Evolutionary conservation across 192 early-diverging fungal species (phyloP).

Genomic region (Mycoemilia scoparia): DNA sequence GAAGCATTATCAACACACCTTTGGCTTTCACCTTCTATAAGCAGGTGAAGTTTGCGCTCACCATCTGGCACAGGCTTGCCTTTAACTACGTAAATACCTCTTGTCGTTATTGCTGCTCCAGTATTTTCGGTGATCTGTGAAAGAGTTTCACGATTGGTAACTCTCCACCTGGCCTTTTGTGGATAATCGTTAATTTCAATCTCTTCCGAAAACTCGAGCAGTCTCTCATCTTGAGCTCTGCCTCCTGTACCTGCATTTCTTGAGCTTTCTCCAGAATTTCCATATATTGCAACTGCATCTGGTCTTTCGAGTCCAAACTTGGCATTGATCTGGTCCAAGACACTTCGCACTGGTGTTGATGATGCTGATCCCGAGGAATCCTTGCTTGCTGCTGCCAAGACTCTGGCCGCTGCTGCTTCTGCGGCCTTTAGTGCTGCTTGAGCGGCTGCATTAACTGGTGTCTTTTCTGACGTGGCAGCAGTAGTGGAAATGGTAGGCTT

Average conservation of each 20-base stretch:
- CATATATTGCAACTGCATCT: slow-evolving; percentile 2
- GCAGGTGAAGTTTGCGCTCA: slow-evolving; percentile 86
- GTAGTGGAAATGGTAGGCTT: slow-evolving; percentile 6
- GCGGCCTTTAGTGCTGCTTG: too few relatives aligned
- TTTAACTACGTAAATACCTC: slow-evolving; percentile 72
- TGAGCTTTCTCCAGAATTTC: too few relatives aligned
- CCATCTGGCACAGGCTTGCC: slow-evolving; percentile 60
- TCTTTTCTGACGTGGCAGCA: not conserved
- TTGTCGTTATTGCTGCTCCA: slow-evolving; percentile 87
- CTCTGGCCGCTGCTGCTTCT: slow-evolving; percentile 2
- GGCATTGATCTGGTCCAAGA: slow-evolving; percentile 1
- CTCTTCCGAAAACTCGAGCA: too few relatives aligned
- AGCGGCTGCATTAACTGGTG: slow-evolving; percentile 3
- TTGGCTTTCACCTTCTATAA: slow-evolving; percentile 87
- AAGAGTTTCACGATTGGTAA: slow-evolving; percentile 91
- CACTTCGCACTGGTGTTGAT: not conserved
- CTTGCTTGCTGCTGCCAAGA: not conserved
- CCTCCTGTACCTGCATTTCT: too few relatives aligned
- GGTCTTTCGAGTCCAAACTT: slow-evolving; percentile 12
- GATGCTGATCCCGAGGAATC: not conserved
- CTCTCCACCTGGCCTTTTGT: slow-evolving; percentile 83
- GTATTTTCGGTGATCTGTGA: slow-evolving; percentile 80
- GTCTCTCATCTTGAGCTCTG: too few relatives aligned
- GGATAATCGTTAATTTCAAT: slow-evolving; percentile 98
- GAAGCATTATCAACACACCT: slow-evolving; percentile 78